A percentile compares a stretch with the other conserved stretches of the same genome.
Evolutionary conservation across 345 rosid genomes (phyloP).

Genomic region (Citrus glauca): DNA sequence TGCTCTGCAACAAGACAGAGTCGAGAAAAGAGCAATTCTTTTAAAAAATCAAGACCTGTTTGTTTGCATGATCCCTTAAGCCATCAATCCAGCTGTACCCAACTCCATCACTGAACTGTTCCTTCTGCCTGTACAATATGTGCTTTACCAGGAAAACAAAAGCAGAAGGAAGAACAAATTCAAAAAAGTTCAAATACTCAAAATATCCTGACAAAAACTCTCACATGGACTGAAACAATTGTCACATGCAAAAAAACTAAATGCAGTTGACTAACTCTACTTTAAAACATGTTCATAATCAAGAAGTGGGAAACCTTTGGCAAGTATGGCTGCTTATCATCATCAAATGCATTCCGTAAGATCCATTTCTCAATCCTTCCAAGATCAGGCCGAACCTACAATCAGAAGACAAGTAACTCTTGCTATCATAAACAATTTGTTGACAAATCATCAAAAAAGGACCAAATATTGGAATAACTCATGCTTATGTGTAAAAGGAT

Average conservation of each 20-base stretch:
- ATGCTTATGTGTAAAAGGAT: background rate
- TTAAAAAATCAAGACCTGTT: conserved; percentile 18
- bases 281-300: background rate
- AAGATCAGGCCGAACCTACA: conserved; percentile 63
- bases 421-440: background rate
- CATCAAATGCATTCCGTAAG: conserved; percentile 82
- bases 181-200: conserved; percentile 6
- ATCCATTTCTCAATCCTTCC: conserved; percentile 89
- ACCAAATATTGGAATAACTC: no score
- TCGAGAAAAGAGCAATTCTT: background rate
- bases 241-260: background rate
- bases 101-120: conserved; percentile 90
- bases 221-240: background rate
- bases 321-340: conserved; percentile 64
- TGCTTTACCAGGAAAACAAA: conserved; percentile 36
- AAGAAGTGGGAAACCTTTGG: conserved; percentile 50
- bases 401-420: background rate
- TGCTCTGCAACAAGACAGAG: background rate
- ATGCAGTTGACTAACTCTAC: background rate
- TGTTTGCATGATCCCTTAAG: conserved; percentile 68
- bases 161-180: conserved; percentile 3
- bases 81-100: conserved; percentile 93
- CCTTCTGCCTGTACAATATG: conserved; percentile 80
- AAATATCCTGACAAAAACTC: background rate
- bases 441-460: background rate